Evolutionary conservation across 805 yeast genomes (phyloP).

Genomic region (Kodamaea restingae): DNA sequence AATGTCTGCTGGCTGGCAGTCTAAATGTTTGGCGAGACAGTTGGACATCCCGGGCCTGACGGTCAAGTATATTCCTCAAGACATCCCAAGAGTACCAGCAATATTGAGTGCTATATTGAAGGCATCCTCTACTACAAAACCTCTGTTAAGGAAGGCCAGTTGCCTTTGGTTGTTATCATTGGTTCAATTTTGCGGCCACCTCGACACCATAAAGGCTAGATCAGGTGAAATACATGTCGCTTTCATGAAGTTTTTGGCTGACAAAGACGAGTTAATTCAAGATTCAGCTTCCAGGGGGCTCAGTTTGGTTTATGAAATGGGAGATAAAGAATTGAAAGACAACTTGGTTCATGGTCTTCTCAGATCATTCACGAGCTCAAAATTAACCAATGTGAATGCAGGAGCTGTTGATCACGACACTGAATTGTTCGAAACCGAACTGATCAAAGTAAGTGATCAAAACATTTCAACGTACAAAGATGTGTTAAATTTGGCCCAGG

Average conservation of each 20-base stretch:
- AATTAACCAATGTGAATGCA: conserved; percentile 45
- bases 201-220: conserved; percentile 32
- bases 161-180: conserved; percentile 85
- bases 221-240: conserved; percentile 65
- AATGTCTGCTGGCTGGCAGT: conserved; percentile 71
- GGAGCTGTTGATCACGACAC: conserved; percentile 79
- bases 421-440: conserved; percentile 78
- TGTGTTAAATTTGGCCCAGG: conserved; percentile 81
- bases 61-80: conserved; percentile 14
- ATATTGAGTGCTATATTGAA: conserved; percentile 50
- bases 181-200: conserved; percentile 65
- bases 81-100: conserved; percentile 16
- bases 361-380: conserved; percentile 71
- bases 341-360: conserved; percentile 68
- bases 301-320: conserved; percentile 74
- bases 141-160: conserved; percentile 66
- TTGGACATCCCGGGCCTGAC: conserved; percentile 49
- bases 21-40: conserved; percentile 48
- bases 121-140: conserved; percentile 62
- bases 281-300: conserved; percentile 90
- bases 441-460: conserved; percentile 74
- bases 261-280: conserved; percentile 82
- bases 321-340: conserved; percentile 64
- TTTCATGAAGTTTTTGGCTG: conserved; percentile 76
- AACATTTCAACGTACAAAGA: conserved; percentile 90